These are phyloP conservation scores for Blastomyces silverae DNA, from an alignment of 2,329 filamentous ascomycete species.

Conservation along the genomic window DNA sequence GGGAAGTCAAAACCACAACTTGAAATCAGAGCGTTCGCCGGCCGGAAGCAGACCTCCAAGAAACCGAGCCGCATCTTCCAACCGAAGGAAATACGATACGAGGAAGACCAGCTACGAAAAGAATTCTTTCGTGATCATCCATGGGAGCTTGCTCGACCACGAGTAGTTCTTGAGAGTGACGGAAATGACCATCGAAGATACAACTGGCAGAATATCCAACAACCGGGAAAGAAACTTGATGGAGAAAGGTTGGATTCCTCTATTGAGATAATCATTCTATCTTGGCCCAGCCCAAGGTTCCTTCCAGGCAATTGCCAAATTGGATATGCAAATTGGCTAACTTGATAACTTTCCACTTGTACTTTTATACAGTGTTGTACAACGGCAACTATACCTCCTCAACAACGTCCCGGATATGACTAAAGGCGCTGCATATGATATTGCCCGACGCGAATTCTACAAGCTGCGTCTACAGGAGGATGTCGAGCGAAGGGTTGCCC, in stretches of 20 bases:
- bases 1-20: constrained; percentile 29
- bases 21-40: constrained; percentile 34
- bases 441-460: constrained; percentile 86
- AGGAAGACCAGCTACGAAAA: constrained; percentile 72
- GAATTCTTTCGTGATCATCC: constrained; percentile 91
- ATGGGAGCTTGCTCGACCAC: constrained; percentile 89
- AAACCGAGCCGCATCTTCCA: constrained; percentile 72
- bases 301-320: background rate
- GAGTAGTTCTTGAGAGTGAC: constrained; percentile 75
- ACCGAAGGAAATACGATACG: constrained; percentile 68
- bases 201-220: constrained; percentile 73
- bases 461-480: constrained; percentile 72
- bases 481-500: constrained; percentile 70
- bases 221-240: constrained; percentile 67
- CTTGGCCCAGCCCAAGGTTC: background rate
- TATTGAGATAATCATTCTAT: constrained; percentile 7
- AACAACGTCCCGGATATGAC: constrained; percentile 53
- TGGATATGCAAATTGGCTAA: constrained; percentile 2
- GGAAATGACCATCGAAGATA: constrained; percentile 70
- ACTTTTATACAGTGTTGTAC: constrained; percentile 63
- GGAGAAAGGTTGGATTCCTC: constrained; percentile 66
- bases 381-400: constrained; percentile 84
- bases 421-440: constrained; percentile 70
- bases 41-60: constrained; percentile 42
- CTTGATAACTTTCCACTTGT: background rate